Base-by-base conservation (phyloP, 2,329 filamentous ascomycete species). In the Zasmidium angulare region DNA sequence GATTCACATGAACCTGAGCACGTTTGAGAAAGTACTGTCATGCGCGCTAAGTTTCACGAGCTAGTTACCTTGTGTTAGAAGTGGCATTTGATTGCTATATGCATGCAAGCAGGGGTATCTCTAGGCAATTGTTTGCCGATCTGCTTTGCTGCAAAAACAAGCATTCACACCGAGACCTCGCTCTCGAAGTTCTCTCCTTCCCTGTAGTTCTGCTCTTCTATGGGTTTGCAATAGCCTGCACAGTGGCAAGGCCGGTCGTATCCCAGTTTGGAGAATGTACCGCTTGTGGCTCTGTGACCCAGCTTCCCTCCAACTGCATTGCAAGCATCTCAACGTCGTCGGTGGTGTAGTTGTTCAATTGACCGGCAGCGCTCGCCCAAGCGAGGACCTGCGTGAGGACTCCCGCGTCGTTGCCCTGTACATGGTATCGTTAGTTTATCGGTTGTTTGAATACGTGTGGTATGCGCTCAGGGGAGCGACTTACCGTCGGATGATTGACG, bases 351-450 rank as follows among this genome's bases (percentile, higher is more conserved):
- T 53, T 53, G 19, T 31, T 36, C 11, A 40, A 19, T 26, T 53
- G 20, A 21, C 40, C 40, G 4, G 40, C 36, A n/a, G 20, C 14
- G 4, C 23, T 1, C 19, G 51, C 51, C 40, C 31, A 53, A 11
- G 23, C 7, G 36, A 53, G 24, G 51, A 53, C 40, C 36, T 53
- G 31, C 9, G 51, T 53, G 20, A 53, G 20, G 36, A 53, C 43
- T 9, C 51, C 51, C 12, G 36, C 36, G 7, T 53, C 31, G 21
- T 53, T 23, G 1, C 51, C 51, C 23, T 20, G 36, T 43, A 43
- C 6, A 43, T 43, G 9, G 14, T 43, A 43, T 43, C 36, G 36
- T 43, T 43, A 43, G 36, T 19, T 10, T 43, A 43, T n/a, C n/a
- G n/a, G 36, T 17, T 43, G 36, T 43, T 43, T 14, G 6, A 3